These are phyloP conservation scores for Tetrahymena malaccensis DNA, from an alignment of 73 alveolate genomes.

Conservation along the genomic window DNA sequence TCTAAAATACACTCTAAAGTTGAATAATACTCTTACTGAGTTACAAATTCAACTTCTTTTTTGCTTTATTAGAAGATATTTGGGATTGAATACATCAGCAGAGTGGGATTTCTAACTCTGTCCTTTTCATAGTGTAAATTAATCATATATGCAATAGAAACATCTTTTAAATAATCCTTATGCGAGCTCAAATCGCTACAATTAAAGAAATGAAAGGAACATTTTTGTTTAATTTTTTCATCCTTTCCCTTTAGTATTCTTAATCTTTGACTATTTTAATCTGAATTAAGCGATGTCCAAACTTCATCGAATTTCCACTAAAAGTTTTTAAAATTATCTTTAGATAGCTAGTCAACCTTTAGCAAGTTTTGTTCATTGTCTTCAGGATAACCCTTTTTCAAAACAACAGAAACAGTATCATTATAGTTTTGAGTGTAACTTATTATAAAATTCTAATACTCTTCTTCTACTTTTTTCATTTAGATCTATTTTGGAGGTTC, in stretches of 20 bases:
- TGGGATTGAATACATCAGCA: neutral
- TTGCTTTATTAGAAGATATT: neutral
- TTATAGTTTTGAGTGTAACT: neutral
- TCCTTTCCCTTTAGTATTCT: neutral
- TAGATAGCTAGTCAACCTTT: neutral
- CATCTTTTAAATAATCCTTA: neutral
- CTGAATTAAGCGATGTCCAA: neutral
- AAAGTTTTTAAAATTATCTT: neutral
- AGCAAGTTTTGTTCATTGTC: neutral
- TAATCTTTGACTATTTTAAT: neutral
- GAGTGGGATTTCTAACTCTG: neutral
- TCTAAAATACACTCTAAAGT: neutral
- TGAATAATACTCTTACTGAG: neutral
- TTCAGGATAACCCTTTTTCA: neutral
- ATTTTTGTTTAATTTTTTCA: neutral
- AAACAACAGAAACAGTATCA: neutral
- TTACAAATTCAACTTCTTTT: neutral
- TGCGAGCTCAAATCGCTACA: neutral
- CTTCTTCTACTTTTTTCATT: neutral
- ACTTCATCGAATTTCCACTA: neutral
- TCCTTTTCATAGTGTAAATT: neutral
- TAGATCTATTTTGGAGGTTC: neutral
- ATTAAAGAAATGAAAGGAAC: neutral
- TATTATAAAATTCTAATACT: neutral
- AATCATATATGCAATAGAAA: neutral